Evolutionary conservation across 352 stramenopile species (phyloP).

Genomic region (Pythium rhizo-oryzae): DNA sequence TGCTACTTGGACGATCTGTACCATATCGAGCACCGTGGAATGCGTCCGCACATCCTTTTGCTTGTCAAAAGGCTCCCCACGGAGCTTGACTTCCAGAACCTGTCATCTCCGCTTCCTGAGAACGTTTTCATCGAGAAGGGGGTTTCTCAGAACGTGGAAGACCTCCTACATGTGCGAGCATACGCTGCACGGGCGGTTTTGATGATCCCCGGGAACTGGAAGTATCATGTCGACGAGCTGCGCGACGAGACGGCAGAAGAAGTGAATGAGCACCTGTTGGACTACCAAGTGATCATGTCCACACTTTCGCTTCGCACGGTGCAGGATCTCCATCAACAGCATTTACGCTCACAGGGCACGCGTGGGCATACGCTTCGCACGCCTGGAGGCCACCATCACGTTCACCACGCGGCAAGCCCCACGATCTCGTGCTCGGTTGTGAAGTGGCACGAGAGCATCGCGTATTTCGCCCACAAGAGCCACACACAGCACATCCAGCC

Average conservation of each 20-base stretch:
- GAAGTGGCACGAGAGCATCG: slow-evolving; percentile 53
- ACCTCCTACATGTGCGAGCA: slow-evolving; percentile 50
- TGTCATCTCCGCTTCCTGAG: slow-evolving; percentile 31
- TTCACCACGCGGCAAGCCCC: slow-evolving; percentile 9
- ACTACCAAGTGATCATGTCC: slow-evolving; percentile 75
- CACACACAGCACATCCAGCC: slow-evolving; percentile 23
- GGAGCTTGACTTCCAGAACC: slow-evolving; percentile 36
- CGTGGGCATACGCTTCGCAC: slow-evolving; percentile 2
- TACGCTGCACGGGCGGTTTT: slow-evolving; percentile 46
- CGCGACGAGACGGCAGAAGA: slow-evolving; percentile 38
- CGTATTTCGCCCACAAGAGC: slow-evolving; percentile 62
- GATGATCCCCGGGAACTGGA: slow-evolving; percentile 55
- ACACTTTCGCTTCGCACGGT: slow-evolving; percentile 50
- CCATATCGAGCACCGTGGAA: slow-evolving; percentile 24
- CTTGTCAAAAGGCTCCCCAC: slow-evolving; percentile 46
- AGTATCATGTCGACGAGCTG: slow-evolving; percentile 44
- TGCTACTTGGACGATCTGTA: slow-evolving; percentile 52
- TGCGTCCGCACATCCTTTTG: slow-evolving; percentile 34
- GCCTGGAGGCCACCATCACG: slow-evolving; percentile 2
- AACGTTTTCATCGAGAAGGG: slow-evolving; percentile 54
- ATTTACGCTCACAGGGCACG: slow-evolving; percentile 22
- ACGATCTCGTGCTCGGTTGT: slow-evolving; percentile 48
- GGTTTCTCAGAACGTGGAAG: slow-evolving; percentile 51
- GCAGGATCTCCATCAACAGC: slow-evolving; percentile 40
- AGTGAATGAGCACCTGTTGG: slow-evolving; percentile 47